phyloP scores from a whole-genome alignment of 2,329 filamentous ascomycete genomes.

The Trichoderma guizhouense region DNA sequence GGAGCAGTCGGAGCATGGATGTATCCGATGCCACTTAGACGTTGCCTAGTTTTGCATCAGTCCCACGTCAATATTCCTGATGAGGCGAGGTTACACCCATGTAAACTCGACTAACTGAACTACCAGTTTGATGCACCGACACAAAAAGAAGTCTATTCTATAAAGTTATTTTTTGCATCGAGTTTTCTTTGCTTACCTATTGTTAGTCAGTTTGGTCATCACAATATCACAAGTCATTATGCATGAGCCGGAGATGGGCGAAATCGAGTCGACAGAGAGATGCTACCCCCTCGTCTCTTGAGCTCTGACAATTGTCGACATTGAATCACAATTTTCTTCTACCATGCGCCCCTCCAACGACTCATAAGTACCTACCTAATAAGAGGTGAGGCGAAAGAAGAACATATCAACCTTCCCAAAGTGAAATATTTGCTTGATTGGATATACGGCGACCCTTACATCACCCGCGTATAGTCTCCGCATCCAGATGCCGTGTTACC shows the following conservation, averaged over 20 bases:
- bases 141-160: not conserved
- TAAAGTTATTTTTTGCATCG: not conserved
- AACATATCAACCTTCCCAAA: not conserved
- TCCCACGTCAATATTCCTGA: not conserved
- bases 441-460: not conserved
- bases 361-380: not conserved
- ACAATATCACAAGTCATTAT: not conserved
- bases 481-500: not conserved
- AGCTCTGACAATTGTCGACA: not conserved
- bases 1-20: not conserved
- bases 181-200: not conserved
- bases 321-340: not conserved
- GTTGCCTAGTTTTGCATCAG: not conserved
- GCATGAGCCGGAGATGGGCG: not conserved
- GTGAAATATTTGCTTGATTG: not conserved
- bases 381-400: not conserved
- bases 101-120: not conserved
- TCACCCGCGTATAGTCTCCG: not conserved
- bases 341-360: not conserved
- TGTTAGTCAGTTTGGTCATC: not conserved
- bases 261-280: not conserved
- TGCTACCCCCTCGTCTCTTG: not conserved
- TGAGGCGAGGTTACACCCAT: not conserved
- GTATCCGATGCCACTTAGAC: not conserved
- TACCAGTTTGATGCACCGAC: not conserved